phyloP scores from a whole-genome alignment of 805 yeast species.

The Danielozyma ontarioensis region DNA sequence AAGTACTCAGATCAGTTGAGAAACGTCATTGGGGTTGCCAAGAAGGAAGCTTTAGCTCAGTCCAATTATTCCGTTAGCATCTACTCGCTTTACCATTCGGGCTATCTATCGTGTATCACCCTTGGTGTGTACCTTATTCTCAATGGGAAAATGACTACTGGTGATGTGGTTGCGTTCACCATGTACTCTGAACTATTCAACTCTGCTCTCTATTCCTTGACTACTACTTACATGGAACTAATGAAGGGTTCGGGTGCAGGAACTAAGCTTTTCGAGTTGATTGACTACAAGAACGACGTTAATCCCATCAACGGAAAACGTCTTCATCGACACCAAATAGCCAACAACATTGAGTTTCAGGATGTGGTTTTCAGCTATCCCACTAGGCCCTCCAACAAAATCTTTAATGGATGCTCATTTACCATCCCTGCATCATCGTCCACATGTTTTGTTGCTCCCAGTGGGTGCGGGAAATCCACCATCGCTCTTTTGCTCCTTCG shows the following conservation, averaged over 20 bases:
- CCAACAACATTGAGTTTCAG: slow-evolving; percentile 33
- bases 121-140: slow-evolving; percentile 39
- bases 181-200: slow-evolving; percentile 42
- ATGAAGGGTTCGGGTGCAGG: slow-evolving; percentile 48
- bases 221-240: slow-evolving; percentile 41
- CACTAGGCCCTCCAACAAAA: slow-evolving; percentile 28
- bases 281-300: slow-evolving; percentile 33
- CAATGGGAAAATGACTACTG: slow-evolving; percentile 41
- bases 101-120: slow-evolving; percentile 38
- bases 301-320: slow-evolving; percentile 31
- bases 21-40: slow-evolving; percentile 37
- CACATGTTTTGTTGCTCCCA: slow-evolving; percentile 48
- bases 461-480: slow-evolving; percentile 61
- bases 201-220: slow-evolving; percentile 39
- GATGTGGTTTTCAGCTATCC: slow-evolving; percentile 40
- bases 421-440: slow-evolving; percentile 30
- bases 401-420: slow-evolving; percentile 36
- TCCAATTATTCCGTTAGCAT: slow-evolving; percentile 40
- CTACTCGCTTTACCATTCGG: slow-evolving; percentile 37
- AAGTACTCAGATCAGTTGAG: slow-evolving; percentile 35
- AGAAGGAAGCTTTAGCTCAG: slow-evolving; percentile 40
- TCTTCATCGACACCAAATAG: slow-evolving; percentile 2
- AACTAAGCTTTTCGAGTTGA: slow-evolving; percentile 36
- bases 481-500: slow-evolving; percentile 50
- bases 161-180: slow-evolving; percentile 43